Conservation (phyloP, 495 filamentous ascomycete genomes). For the Aspergillus coremiiformis region DNA sequence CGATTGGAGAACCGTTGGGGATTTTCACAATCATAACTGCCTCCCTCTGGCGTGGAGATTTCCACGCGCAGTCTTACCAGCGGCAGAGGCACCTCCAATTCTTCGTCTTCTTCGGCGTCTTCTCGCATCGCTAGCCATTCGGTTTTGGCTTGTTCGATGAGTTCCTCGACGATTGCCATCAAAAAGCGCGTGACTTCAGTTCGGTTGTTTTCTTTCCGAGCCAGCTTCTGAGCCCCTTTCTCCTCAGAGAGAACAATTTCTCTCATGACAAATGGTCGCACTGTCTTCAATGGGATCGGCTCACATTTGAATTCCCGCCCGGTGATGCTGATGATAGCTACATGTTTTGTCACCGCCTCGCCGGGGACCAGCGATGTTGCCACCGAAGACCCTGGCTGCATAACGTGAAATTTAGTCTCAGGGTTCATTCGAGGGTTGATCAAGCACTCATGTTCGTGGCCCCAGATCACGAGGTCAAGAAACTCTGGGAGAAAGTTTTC, state of each 20-base stretch:
- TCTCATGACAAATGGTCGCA: constrained; percentile 81
- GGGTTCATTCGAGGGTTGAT: constrained; percentile 77
- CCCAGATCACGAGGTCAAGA: constrained; percentile 89
- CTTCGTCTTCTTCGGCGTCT: constrained; percentile 46
- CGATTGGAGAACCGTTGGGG: constrained; percentile 95
- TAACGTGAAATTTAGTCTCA: constrained; percentile 86
- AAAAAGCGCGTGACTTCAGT: constrained; percentile 70
- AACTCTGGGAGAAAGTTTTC: constrained; percentile 93
- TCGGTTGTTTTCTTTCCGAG: constrained; percentile 74
- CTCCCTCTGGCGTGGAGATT: constrained; percentile 78
- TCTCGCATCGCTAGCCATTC: constrained; percentile 73
- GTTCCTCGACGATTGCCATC: constrained; percentile 65
- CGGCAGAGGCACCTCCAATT: constrained; percentile 57
- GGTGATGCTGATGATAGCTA: constrained; percentile 75
- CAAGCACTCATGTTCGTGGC: constrained; percentile 94
- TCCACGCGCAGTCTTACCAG: constrained; percentile 87
- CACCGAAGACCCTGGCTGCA: constrained; percentile 94
- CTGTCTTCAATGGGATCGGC: constrained; percentile 74
- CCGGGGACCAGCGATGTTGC: constrained; percentile 87
- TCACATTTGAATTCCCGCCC: constrained; percentile 78
- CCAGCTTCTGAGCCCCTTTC: constrained; percentile 65
- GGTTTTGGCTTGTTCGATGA: constrained; percentile 77
- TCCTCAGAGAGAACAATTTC: constrained; percentile 76
- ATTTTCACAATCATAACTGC: constrained; percentile 85
- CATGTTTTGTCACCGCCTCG: constrained; percentile 87